Evolutionary conservation across 1,284 basidiomycete genomes (phyloP).

Genomic region (Rhodotorula sp.): DNA sequence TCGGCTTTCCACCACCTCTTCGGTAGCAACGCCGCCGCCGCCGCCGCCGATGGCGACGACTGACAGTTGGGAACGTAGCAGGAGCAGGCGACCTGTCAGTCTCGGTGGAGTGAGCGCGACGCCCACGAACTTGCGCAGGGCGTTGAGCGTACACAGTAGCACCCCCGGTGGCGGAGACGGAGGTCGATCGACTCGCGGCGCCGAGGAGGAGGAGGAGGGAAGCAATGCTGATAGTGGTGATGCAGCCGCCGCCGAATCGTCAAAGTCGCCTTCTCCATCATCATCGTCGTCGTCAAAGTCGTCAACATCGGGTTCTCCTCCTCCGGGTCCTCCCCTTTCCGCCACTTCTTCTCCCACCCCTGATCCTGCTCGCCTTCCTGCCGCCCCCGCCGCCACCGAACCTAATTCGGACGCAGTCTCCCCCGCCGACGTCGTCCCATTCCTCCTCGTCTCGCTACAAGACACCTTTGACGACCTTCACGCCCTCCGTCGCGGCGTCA

Average conservation of each 20-base stretch:
- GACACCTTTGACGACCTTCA: slow-evolving; percentile 13
- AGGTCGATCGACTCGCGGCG: too few species aligned
- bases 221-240: too few species aligned
- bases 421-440: background rate
- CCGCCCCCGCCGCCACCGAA: background rate
- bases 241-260: too few species aligned
- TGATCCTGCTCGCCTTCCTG: background rate
- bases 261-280: too few species aligned
- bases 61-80: too few species aligned
- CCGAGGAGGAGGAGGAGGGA: too few species aligned
- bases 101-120: slow-evolving; percentile 18
- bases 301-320: too few species aligned
- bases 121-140: background rate
- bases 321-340: background rate
- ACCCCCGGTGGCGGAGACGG: too few species aligned
- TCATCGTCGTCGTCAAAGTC: too few species aligned
- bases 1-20: too few species aligned
- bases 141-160: background rate
- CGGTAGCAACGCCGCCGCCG: too few species aligned
- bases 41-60: too few species aligned
- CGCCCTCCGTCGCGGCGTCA: slow-evolving; percentile 7
- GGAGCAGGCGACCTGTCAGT: slow-evolving; percentile 4
- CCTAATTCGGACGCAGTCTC: background rate
- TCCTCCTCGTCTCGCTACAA: slow-evolving; percentile 15
- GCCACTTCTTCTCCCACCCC: background rate